Evolutionary conservation across 2,329 filamentous ascomycete genomes (phyloP).

Genomic region (Tolypocladium inflatum): DNA sequence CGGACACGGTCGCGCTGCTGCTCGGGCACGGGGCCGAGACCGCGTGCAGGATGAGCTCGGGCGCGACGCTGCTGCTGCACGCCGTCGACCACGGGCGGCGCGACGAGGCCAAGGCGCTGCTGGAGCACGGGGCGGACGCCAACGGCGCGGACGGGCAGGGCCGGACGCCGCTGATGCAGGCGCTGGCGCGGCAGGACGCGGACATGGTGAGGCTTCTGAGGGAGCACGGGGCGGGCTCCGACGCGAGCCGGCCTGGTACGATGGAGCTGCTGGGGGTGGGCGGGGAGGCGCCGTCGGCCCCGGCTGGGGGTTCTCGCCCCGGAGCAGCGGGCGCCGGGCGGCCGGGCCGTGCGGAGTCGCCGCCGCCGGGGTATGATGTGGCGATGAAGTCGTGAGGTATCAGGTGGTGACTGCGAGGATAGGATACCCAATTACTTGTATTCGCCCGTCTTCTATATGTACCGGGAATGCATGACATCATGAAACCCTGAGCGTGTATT

Average conservation of each 20-base stretch:
- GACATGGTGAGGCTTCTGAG: constrained; percentile 18
- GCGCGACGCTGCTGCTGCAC: constrained; percentile 20
- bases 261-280: constrained; percentile 13
- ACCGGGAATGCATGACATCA: background rate
- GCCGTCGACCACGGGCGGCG: constrained; percentile 14
- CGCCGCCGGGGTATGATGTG: background rate
- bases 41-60: constrained; percentile 15
- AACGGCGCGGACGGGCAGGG: constrained; percentile 20
- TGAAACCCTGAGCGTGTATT: too few relatives aligned
- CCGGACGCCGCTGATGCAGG: constrained; percentile 21
- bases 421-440: background rate
- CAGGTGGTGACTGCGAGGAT: background rate
- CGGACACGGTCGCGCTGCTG: constrained; percentile 16
- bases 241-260: constrained; percentile 13
- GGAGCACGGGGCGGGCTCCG: constrained; percentile 16
- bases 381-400: background rate
- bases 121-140: constrained; percentile 21
- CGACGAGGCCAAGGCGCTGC: constrained; percentile 15
- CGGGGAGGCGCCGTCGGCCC: background rate
- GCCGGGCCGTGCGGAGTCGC: background rate
- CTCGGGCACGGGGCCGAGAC: constrained; percentile 17
- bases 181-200: constrained; percentile 15
- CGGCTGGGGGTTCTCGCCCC: background rate
- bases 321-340: background rate
- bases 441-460: background rate